Evolutionary conservation across 768 basidiomycete genomes (phyloP), one percentile per base, ranked within the genome.

Genomic region (Podaxis sp.): DNA sequence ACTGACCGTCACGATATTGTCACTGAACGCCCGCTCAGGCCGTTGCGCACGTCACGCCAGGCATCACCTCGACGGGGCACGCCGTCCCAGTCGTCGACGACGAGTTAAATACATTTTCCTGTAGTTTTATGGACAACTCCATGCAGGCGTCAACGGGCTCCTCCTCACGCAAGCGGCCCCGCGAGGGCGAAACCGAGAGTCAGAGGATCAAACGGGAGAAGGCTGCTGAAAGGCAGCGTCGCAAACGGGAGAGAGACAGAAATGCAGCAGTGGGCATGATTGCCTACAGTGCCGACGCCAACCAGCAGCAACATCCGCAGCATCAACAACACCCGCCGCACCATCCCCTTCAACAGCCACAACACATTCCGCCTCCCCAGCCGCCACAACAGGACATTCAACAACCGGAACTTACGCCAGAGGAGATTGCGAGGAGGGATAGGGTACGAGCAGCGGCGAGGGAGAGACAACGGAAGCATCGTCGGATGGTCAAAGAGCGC

Each of bases 391-490:
- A 43, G 49, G 62, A 59, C 43, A 55, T 62, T 15, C 59, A 52
- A 43, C 63, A 63, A 61, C 70, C 73, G 2, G 69, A 74, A 19
- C 72, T 89, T 54, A 80, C 83, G 2, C 81, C 83, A 1, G 91
- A 91, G 57, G 92, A 94, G 69, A 67, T 80, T 37, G 79, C 82
- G 2, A 82, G 90, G 62, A 78, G 87, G 55, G 91, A 93, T 66
- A 79, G 87, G 61, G 85, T 93, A 59, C 82, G 91, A 13, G 82
- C 87, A 3, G 88, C 90, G 0, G 92, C 92, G 3, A 78, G 92
- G 46, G 91, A 93, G 69, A 80, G 92, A 64, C 92, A 94, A 67
- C 78, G 91, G 51, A 94, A 93, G 67, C 92, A 94, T 73, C 88
- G 92, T 49, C 81, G 80, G 65, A 78, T 89, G 37, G 85, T 93